Evolutionary conservation across 148 eudicot genomes (phyloP).

Genomic region (Hydrangea macrophylla): DNA sequence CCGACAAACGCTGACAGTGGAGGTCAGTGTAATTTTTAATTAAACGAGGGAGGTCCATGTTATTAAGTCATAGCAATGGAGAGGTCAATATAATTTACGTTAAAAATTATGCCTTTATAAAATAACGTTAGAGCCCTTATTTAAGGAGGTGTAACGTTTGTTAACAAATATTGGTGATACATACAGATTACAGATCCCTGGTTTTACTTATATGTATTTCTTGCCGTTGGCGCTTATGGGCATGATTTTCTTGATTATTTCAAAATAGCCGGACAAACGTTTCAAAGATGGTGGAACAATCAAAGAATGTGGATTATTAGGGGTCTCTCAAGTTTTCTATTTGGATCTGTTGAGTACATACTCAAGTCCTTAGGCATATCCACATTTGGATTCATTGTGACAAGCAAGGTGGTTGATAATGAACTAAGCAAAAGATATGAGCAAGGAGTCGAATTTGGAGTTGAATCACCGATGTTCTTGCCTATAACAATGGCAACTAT

Average conservation of each 20-base stretch:
- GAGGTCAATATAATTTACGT: too few species aligned
- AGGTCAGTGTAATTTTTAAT: too few species aligned
- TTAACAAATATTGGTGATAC: neutral
- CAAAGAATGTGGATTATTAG: constrained; percentile 65
- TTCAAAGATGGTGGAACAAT: constrained; percentile 54
- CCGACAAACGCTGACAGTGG: too few species aligned
- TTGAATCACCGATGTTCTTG: constrained; percentile 47
- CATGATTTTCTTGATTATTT: constrained; percentile 51
- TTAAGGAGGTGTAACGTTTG: too few species aligned
- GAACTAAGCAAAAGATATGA: constrained; percentile 46
- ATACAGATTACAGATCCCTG: constrained; percentile 40
- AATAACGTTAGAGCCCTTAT: too few species aligned
- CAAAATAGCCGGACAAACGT: constrained; percentile 29
- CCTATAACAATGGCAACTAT: constrained; percentile 41
- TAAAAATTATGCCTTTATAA: too few species aligned
- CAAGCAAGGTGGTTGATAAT: constrained; percentile 45
- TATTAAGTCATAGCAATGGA: too few species aligned
- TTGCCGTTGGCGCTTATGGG: constrained; percentile 37
- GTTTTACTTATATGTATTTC: constrained; percentile 40
- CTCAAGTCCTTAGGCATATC: constrained; percentile 34
- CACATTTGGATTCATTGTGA: constrained; percentile 39
- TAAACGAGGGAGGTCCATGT: too few species aligned
- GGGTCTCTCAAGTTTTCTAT: constrained; percentile 36
- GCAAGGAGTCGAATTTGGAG: constrained; percentile 59
- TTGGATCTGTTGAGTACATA: constrained; percentile 33